These are phyloP conservation scores for Paxillus ammoniavirescens DNA, from an alignment of 768 basidiomycete genomes.

Conservation along the genomic window DNA sequence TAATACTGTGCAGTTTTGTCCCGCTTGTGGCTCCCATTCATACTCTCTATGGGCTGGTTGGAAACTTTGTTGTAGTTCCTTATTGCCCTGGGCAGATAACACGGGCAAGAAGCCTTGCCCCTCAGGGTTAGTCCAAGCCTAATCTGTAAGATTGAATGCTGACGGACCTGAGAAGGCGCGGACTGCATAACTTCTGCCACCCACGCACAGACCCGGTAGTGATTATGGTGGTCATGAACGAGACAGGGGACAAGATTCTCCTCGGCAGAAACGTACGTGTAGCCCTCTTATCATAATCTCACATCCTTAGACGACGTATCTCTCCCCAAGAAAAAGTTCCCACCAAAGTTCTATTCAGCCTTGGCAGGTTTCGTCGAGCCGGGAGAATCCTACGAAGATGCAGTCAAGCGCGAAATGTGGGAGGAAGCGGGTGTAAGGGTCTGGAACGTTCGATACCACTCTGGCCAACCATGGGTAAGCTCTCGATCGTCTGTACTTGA, in stretches of 20 bases:
- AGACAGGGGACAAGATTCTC: constrained; percentile 77
- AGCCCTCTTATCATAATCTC: neutral
- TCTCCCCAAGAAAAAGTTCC: constrained; percentile 54
- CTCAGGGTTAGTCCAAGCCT: constrained; percentile 54
- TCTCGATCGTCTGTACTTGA: neutral
- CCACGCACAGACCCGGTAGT: constrained; percentile 87
- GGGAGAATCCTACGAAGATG: constrained; percentile 92
- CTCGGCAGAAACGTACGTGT: constrained; percentile 78
- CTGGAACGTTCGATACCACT: constrained; percentile 82
- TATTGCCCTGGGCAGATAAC: constrained; percentile 75
- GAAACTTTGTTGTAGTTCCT: constrained; percentile 81
- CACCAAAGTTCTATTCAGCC: constrained; percentile 78
- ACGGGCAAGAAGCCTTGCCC: constrained; percentile 63
- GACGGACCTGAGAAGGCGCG: constrained; percentile 49
- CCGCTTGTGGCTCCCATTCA: constrained; percentile 77
- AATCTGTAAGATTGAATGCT: constrained; percentile 4
- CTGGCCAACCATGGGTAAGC: constrained; percentile 83
- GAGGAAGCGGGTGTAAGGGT: constrained; percentile 94
- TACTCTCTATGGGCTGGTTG: constrained; percentile 95
- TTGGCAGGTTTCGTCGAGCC: constrained; percentile 94
- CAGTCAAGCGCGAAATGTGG: constrained; percentile 90
- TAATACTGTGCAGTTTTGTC: constrained; percentile 76
- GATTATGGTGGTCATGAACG: constrained; percentile 85
- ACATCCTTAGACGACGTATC: neutral
- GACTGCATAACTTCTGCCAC: constrained; percentile 84